These are phyloP conservation scores for Scenedesmus sp. DNA, from an alignment of 163 green algal species.

Conservation along the genomic window DNA sequence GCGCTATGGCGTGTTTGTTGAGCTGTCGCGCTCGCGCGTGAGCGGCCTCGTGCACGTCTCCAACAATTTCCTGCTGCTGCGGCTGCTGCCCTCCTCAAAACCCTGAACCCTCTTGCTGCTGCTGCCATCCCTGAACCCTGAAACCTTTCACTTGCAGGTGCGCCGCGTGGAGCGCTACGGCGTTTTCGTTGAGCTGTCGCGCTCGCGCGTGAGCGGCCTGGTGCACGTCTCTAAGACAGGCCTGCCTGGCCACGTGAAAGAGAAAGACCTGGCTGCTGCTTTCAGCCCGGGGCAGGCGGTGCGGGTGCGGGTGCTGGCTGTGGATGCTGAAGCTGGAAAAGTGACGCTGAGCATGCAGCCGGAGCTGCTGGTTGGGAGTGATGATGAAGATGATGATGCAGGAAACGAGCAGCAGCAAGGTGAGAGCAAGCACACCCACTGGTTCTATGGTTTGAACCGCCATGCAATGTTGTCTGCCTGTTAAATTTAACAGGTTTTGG, in stretches of 20 bases:
- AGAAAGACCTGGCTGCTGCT: conserved; percentile 28
- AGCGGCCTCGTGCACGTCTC: conserved; percentile 87
- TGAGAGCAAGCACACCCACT: not conserved
- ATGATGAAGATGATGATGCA: conserved; percentile 49
- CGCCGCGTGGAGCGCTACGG: conserved; percentile 84
- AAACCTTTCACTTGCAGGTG: conserved; percentile 33
- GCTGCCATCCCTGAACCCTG: not conserved
- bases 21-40: conserved; percentile 60
- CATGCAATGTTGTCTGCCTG: no score
- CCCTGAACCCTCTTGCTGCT: not conserved
- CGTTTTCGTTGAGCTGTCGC: conserved; percentile 85
- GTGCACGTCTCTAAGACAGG: conserved; percentile 76
- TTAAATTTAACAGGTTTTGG: no score
- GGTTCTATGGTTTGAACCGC: no score
- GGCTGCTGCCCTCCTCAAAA: no score
- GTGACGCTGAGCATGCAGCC: conserved; percentile 86
- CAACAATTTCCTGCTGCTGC: conserved; percentile 62
- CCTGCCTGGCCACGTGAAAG: not conserved
- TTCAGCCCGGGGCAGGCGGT: conserved; percentile 49
- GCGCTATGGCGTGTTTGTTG: conserved; percentile 90
- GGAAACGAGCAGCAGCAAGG: not conserved
- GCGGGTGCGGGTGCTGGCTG: conserved; percentile 76
- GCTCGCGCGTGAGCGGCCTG: conserved; percentile 69
- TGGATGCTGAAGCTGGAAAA: conserved; percentile 71
- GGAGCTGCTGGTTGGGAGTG: conserved; percentile 70